Base-by-base conservation (phyloP, 2,329 filamentous ascomycete species). In the Fusarium nisikadoi region DNA sequence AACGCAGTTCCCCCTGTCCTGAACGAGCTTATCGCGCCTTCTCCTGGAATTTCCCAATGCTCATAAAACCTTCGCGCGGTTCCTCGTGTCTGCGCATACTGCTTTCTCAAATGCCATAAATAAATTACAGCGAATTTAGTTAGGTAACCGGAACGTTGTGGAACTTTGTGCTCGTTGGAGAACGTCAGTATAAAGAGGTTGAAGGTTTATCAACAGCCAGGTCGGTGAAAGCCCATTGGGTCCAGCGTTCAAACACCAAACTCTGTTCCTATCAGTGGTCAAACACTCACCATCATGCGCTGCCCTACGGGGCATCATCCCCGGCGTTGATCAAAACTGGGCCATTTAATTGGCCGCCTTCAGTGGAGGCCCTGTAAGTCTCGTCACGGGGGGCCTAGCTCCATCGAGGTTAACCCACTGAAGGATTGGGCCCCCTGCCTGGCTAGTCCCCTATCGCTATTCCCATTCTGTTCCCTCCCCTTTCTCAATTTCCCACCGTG, bases 381-480 rank as follows among this genome's bases (percentile, higher is more conserved):
- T 46, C 35, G 52, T 27, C 58, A 39, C 33, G 33, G 52, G 8
- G 17, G 27, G 27, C 25, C 59, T 62, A 62, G 41, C 41, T 46
- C 6, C 3, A 58, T 27, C 8, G 9, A 38, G 53, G 3, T 50
- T 61, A 52, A 38, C 19, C 41, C 25, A 38, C 17, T 27, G 8
- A 7, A 65, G 8, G 25, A 42, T 33, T 39, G 27, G 33, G 14
- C 13, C 20, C 14, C 14, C 20, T 35, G 35, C 39, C 46, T 45
- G 9, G 8, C 13, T 17, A 42, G n/a, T 16, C 19, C 27, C 27
- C 29, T 31, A 17, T 27, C 13, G 19, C 45, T 64, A 65, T 56
- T 49, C 39, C 59, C 42, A 49, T 47, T 33, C 41, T 65, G 20
- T 57, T 57, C 29, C 25, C 27, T 50, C 64, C 33, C 54, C 54